phyloP scores from a whole-genome alignment of 331 rosid genomes.

The Acacia pycnantha region DNA sequence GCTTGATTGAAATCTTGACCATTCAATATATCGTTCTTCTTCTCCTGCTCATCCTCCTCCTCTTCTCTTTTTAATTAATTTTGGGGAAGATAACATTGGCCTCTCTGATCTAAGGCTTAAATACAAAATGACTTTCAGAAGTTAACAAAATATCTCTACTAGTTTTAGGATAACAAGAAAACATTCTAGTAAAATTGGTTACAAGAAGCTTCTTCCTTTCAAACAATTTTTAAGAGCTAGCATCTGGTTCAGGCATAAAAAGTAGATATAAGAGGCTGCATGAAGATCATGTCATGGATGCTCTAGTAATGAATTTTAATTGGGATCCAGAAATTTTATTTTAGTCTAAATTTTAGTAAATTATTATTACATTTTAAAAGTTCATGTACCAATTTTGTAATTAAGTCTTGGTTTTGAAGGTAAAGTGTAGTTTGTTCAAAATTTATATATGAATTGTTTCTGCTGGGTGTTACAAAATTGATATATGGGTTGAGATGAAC shows the following conservation, averaged over 20 bases:
- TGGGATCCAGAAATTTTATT: neutral
- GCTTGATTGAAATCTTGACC: constrained; percentile 16
- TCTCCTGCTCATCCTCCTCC: neutral
- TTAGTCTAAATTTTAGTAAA: neutral
- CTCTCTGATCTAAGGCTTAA: neutral
- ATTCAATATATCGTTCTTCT: neutral
- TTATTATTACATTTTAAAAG: neutral
- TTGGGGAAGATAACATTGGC: neutral
- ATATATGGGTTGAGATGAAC: neutral
- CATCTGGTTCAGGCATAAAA: neutral
- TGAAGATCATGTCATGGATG: neutral
- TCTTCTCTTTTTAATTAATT: neutral
- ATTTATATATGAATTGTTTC: neutral
- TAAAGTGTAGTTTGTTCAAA: neutral
- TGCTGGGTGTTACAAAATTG: neutral
- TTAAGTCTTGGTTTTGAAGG: neutral
- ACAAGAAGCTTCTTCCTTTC: neutral
- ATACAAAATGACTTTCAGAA: neutral
- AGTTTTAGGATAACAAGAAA: neutral
- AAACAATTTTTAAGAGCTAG: neutral
- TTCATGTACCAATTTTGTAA: neutral
- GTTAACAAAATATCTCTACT: neutral
- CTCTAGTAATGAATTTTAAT: neutral
- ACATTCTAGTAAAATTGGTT: neutral
- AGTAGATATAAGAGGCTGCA: neutral